Percentiles rank a stretch among this genome's conserved stretches.
These are phyloP conservation scores for Mariannaea elegans DNA, from an alignment of 2,329 filamentous ascomycete genomes.

Conservation along the genomic window DNA sequence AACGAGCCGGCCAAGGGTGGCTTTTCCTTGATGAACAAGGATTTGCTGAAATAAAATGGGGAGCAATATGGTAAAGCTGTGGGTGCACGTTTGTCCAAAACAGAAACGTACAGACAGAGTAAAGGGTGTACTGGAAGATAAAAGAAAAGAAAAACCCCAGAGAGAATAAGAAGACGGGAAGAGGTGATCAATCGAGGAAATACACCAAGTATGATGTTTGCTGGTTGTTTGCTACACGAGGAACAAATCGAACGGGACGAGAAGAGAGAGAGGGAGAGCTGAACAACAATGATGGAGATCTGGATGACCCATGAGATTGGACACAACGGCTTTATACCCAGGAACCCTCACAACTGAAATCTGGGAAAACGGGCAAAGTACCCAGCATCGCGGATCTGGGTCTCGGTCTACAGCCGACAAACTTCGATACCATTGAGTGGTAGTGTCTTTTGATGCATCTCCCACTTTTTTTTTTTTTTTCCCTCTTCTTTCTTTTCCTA, in stretches of 20 bases:
- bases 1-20: conserved; percentile 7
- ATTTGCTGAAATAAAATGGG: conserved; percentile 7
- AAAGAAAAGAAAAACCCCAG: too few species aligned
- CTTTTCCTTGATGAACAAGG: conserved; percentile 13
- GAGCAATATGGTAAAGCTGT: conserved; percentile 11
- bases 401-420: conserved; percentile 32
- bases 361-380: conserved; percentile 22
- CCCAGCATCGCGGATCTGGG: conserved; percentile 32
- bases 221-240: neutral
- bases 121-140: neutral
- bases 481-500: conserved; percentile 4
- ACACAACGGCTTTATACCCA: conserved; percentile 41
- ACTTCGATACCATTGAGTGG: conserved; percentile 31
- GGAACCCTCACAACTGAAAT: conserved; percentile 10
- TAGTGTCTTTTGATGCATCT: conserved; percentile 26
- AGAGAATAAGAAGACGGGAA: neutral
- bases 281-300: conserved; percentile 17
- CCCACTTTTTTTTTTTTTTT: conserved; percentile 22
- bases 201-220: neutral
- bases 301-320: conserved; percentile 32
- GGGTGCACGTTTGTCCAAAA: conserved; percentile 6
- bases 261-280: neutral
- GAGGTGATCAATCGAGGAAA: neutral
- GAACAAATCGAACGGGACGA: neutral
- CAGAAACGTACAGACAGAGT: conserved; percentile 10